Base-by-base conservation (phyloP, 1,284 basidiomycete genomes). In the Moniliella sp. region DNA sequence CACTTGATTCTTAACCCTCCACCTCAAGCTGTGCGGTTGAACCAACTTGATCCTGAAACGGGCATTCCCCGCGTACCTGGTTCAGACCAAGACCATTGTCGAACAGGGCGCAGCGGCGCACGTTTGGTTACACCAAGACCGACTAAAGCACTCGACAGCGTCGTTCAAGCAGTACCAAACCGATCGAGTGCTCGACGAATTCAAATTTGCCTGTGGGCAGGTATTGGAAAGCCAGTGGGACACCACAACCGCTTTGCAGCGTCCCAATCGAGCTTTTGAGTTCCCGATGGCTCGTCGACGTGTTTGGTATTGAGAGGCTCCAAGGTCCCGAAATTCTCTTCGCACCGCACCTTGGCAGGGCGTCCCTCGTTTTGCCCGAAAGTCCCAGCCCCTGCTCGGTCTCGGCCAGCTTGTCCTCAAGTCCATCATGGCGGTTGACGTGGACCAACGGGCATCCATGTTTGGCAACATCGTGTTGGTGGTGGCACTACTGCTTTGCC, bases 261-360 rank as follows among this genome's bases (percentile, higher is more conserved):
- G 70, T 67, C 48, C 76, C 69, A 47, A 45, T 3, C 45, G 62
- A 29, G 53, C 61, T 31, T 97, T 86, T 65, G 91, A 99, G 64
- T 94, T 99, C 66, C 82, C 91, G 82, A 82, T 28, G 91, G 91
- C 2, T 91, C 65, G 82, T 76, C 56, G 70, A 75, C 21, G 75
- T 73, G 51, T 94, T 86, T 62, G 78, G 77, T 3, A 54, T 71
- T 11, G 80, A 88, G 51, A 72, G 88, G 18, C 80, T 75, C 61
- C 65, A 69, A 34, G 75, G 84, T 23, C 78, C 84, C 36, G 91
- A 99, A 61, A 72, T 82, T 35, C 75, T 82, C 61, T 94, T 93
- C 66, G 71, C 37, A 80, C 84, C 36, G 70, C 72, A 17, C 71
- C 72, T 21, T 74, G 76, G 46, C 69, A 36, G 19, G 42, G 39